These are phyloP conservation scores for Kalmusia sp. DNA, from an alignment of 2,329 filamentous ascomycete species.

Conservation along the genomic window DNA sequence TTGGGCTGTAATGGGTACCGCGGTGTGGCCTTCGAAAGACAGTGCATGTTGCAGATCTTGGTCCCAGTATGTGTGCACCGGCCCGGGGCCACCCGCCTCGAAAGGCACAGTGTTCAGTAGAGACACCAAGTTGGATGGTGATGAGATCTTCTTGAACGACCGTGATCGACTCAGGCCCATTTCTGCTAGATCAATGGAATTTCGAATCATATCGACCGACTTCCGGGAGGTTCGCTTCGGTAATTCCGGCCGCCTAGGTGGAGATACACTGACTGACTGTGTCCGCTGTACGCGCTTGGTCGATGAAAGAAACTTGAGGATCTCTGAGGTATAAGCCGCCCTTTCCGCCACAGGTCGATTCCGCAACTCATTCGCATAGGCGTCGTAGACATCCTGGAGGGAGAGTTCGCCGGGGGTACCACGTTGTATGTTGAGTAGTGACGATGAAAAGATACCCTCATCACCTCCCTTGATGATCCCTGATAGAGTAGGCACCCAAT, in stretches of 20 bases:
- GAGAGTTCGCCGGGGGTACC: conserved; percentile 29
- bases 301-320: conserved; percentile 30
- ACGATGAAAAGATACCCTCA: conserved; percentile 34
- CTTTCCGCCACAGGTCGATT: conserved; percentile 26
- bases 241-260: conserved; percentile 17
- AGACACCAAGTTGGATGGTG: conserved; percentile 9
- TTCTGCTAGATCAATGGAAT: conserved; percentile 22
- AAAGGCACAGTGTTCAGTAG: conserved; percentile 11
- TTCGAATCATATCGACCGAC: conserved; percentile 18
- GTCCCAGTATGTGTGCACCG: conserved; percentile 28
- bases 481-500: conserved; percentile 36
- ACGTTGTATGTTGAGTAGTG: conserved; percentile 32
- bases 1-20: conserved; percentile 24
- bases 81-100: conserved; percentile 7
- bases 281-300: conserved; percentile 25
- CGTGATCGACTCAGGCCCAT: conserved; percentile 14
- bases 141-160: conserved; percentile 11
- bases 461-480: conserved; percentile 43
- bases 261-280: conserved; percentile 23
- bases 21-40: conserved; percentile 18
- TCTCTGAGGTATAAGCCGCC: conserved; percentile 29
- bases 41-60: conserved; percentile 31
- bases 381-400: conserved; percentile 34
- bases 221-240: conserved; percentile 13
- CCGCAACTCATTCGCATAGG: conserved; percentile 33